These are phyloP conservation scores for Trichophyton equinum DNA, from an alignment of 2,329 filamentous ascomycete species.

Conservation along the genomic window DNA sequence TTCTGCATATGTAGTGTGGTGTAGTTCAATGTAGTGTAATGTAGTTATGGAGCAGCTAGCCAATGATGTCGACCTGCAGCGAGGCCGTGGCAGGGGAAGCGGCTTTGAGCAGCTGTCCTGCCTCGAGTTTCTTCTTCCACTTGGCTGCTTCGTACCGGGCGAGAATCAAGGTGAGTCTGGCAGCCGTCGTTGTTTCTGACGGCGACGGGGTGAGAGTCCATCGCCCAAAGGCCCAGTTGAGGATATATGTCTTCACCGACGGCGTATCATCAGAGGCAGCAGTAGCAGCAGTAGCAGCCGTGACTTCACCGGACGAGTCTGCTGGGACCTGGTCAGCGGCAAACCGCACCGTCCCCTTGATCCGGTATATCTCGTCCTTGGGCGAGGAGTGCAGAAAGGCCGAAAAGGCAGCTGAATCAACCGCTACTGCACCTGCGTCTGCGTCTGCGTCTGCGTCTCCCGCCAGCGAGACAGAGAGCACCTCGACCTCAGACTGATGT, in stretches of 20 bases:
- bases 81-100: slow-evolving; percentile 9
- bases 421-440: slow-evolving; percentile 31
- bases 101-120: slow-evolving; percentile 23
- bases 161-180: slow-evolving; percentile 36
- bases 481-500: slow-evolving; percentile 80
- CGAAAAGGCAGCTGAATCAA: slow-evolving; percentile 49
- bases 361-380: slow-evolving; percentile 90
- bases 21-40: no score
- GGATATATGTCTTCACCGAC: slow-evolving; percentile 55
- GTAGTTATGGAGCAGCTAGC: background rate
- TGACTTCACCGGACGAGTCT: slow-evolving; percentile 34
- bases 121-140: slow-evolving; percentile 38
- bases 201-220: slow-evolving; percentile 71
- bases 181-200: slow-evolving; percentile 16
- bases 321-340: slow-evolving; percentile 31
- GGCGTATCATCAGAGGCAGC: background rate
- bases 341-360: slow-evolving; percentile 57
- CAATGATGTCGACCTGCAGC: slow-evolving; percentile 22
- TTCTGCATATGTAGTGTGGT: no score
- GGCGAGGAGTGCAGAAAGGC: slow-evolving; percentile 57
- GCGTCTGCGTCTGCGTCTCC: slow-evolving; percentile 12
- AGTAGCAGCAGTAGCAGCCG: slow-evolving; percentile 18
- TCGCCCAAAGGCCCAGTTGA: slow-evolving; percentile 95
- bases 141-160: slow-evolving; percentile 36
- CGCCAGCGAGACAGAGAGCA: slow-evolving; percentile 65